Conservation (phyloP, 495 filamentous ascomycete species). For the Rostrohypoxylon terebratum region DNA sequence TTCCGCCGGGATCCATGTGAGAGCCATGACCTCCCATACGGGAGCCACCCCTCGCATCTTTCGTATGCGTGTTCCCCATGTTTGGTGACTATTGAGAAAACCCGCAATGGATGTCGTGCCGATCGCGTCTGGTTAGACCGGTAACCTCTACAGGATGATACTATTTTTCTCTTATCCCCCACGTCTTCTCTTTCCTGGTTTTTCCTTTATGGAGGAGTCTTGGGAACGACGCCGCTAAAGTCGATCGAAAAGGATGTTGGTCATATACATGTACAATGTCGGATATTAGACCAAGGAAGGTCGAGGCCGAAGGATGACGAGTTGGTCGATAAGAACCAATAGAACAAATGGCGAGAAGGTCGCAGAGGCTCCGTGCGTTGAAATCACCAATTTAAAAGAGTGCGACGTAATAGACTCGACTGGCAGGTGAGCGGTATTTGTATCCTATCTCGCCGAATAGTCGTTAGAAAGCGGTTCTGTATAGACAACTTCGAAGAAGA, state of each 20-base stretch:
- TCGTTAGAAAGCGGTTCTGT: slow-evolving; percentile 20
- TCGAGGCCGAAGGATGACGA: neutral
- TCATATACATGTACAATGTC: slow-evolving; percentile 25
- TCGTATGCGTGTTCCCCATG: slow-evolving; percentile 73
- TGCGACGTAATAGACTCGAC: slow-evolving; percentile 1
- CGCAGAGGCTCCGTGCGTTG: neutral
- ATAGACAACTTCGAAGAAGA: neutral
- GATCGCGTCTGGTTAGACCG: neutral
- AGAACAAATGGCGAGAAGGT: neutral
- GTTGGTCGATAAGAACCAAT: slow-evolving; percentile 9
- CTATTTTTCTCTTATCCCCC: neutral
- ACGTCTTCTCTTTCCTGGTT: neutral
- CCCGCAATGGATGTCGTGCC: neutral
- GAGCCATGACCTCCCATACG: slow-evolving; percentile 53
- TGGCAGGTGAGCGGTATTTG: slow-evolving; percentile 16
- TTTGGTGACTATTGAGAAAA: slow-evolving; percentile 3
- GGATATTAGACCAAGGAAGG: slow-evolving; percentile 8
- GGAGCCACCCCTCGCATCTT: slow-evolving; percentile 65
- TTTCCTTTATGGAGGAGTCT: neutral
- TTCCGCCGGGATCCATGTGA: slow-evolving; percentile 46
- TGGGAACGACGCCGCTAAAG: slow-evolving; percentile 8
- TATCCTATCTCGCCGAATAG: slow-evolving; percentile 19
- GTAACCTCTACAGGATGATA: neutral
- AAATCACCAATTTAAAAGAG: slow-evolving; percentile 6
- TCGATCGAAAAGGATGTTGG: slow-evolving; percentile 16